Conservation (phyloP, 306 rosid species). For the Cicer pinnatifidum region DNA sequence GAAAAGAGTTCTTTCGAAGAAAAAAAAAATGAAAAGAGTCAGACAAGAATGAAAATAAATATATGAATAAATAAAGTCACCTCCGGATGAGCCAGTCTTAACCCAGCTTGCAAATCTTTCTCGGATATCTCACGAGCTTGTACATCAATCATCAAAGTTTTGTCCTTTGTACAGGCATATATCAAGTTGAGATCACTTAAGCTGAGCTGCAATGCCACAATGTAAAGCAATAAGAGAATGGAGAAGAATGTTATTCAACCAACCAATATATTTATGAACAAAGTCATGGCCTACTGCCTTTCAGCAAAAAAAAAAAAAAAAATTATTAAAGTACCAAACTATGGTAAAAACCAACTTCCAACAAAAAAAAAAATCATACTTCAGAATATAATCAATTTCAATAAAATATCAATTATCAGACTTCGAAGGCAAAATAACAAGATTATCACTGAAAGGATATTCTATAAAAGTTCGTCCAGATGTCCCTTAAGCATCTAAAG, state of each 20-base stretch:
- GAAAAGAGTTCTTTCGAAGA: background rate
- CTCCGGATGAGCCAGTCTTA: constrained; percentile 93
- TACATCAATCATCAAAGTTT: constrained; percentile 96
- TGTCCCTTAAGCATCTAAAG: background rate
- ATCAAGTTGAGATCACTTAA: constrained; percentile 92
- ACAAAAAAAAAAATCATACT: background rate
- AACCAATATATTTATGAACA: constrained; percentile 13
- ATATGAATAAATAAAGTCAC: constrained; percentile 46
- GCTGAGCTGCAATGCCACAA: constrained; percentile 68
- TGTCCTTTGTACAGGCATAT: constrained; percentile 93
- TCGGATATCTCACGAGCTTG: constrained; percentile 95
- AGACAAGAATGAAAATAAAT: constrained; percentile 26
- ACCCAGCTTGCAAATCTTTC: constrained; percentile 84
- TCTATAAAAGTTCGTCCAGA: background rate
- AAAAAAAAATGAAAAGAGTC: background rate
- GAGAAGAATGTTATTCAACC: constrained; percentile 32
- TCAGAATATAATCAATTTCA: constrained; percentile 4
- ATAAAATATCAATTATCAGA: constrained; percentile 21
- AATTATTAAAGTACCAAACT: constrained; percentile 23
- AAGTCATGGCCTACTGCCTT: background rate
- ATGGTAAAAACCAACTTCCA: background rate
- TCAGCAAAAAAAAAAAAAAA: constrained; percentile 14
- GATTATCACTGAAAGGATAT: background rate
- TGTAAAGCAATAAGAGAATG: constrained; percentile 38
- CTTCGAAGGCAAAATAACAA: constrained; percentile 4